Conservation (phyloP, 768 basidiomycete species). For the Clavulina sp. region DNA sequence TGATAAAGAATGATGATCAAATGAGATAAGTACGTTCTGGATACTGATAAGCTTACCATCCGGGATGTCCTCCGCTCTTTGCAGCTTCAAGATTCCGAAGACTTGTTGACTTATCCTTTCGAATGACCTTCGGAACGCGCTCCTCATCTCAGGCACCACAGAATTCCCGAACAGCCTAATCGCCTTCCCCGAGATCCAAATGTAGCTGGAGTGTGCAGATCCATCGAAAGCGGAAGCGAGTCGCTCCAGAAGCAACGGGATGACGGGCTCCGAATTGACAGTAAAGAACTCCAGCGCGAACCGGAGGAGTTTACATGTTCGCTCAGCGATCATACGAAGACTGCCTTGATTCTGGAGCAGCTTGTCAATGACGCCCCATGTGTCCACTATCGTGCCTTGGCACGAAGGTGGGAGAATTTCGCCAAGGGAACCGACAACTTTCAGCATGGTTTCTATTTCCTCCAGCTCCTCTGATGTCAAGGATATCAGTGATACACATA, state of each 20-base stretch:
- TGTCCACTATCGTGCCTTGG: slow-evolving; percentile 55
- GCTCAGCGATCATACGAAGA: slow-evolving; percentile 62
- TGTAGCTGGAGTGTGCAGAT: slow-evolving; percentile 67
- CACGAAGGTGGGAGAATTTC: slow-evolving; percentile 70
- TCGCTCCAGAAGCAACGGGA: slow-evolving; percentile 50
- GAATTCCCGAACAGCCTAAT: slow-evolving; percentile 60
- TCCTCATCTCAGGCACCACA: slow-evolving; percentile 35
- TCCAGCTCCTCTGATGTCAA: slow-evolving; percentile 55
- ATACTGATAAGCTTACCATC: slow-evolving; percentile 45
- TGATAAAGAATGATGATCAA: no score
- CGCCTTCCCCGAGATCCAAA: slow-evolving; percentile 88
- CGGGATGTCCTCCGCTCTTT: slow-evolving; percentile 56
- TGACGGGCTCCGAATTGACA: slow-evolving; percentile 40
- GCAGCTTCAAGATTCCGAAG: slow-evolving; percentile 45
- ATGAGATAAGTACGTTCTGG: slow-evolving; percentile 5
- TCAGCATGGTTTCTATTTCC: slow-evolving; percentile 83
- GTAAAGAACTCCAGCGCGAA: slow-evolving; percentile 74
- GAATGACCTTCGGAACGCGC: slow-evolving; percentile 43
- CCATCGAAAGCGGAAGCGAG: slow-evolving; percentile 66
- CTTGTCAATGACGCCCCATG: slow-evolving; percentile 67
- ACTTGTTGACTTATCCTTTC: slow-evolving; percentile 62
- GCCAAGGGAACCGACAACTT: slow-evolving; percentile 63
- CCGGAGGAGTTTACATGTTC: slow-evolving; percentile 67
- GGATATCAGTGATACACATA: neutral
- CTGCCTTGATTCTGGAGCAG: slow-evolving; percentile 66